Evolutionary conservation across 1,284 basidiomycete genomes (phyloP).

Genomic region (Rhodotorula sp.): DNA sequence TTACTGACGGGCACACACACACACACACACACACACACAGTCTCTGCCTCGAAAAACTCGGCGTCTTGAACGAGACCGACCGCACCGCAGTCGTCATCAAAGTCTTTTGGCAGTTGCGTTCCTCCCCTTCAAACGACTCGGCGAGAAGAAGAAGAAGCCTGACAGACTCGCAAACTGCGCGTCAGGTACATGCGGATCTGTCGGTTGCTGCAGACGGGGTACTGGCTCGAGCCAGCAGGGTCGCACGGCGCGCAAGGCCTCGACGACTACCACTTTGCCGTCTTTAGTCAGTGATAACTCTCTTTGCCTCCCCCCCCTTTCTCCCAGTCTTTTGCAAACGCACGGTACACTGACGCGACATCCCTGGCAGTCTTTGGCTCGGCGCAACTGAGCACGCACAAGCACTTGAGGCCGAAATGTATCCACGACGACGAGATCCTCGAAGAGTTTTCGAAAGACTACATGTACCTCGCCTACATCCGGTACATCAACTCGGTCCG

Average conservation of each 20-base stretch:
- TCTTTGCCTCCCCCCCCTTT: neutral
- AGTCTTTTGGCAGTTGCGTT: constrained; percentile 80
- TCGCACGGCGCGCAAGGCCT: constrained; percentile 98
- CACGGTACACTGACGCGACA: no score
- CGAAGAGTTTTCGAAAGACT: constrained; percentile 87
- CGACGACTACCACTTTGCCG: constrained; percentile 96
- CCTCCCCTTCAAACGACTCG: no score
- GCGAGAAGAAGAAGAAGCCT: neutral
- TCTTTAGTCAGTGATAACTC: constrained; percentile 59
- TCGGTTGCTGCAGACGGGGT: constrained; percentile 85
- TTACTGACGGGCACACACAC: neutral
- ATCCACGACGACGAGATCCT: constrained; percentile 90
- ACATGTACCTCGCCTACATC: constrained; percentile 98
- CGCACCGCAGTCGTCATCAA: constrained; percentile 73
- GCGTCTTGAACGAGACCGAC: constrained; percentile 66
- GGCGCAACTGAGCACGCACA: constrained; percentile 57
- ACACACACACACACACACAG: constrained; percentile 52
- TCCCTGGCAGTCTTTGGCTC: constrained; percentile 41
- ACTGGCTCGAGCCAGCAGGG: constrained; percentile 92
- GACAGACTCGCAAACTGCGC: neutral
- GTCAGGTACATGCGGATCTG: constrained; percentile 81
- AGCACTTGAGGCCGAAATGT: constrained; percentile 83
- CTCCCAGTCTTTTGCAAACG: no score
- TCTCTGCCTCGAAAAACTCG: constrained; percentile 75
- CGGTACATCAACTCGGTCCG: constrained; percentile 90